Conservation (phyloP, 345 rosid species). For the Corymbia maculata region DNA sequence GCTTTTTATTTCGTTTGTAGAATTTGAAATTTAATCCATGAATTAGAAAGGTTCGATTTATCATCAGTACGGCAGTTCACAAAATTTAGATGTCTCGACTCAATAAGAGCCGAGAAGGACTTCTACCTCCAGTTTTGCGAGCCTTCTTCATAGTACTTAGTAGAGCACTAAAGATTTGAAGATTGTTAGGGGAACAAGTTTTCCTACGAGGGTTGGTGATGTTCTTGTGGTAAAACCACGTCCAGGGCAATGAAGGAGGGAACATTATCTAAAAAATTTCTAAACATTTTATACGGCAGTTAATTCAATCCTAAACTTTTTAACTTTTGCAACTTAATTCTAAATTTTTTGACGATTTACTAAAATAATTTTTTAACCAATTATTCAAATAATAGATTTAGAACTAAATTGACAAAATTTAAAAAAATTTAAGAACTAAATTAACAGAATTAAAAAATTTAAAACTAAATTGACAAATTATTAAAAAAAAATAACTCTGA, state of each 20-base stretch:
- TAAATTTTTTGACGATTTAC: accelerated
- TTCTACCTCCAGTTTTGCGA: not conserved
- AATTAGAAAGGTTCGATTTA: not conserved
- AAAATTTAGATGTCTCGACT: accelerated
- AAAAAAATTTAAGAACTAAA: accelerated
- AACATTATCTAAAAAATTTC: no score
- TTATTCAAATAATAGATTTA: not conserved
- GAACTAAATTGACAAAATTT: not conserved
- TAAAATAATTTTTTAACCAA: accelerated
- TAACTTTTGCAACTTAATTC: accelerated
- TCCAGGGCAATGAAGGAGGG: accelerated
- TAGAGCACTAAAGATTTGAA: not conserved
- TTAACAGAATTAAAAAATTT: not conserved
- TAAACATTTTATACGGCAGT: accelerated
- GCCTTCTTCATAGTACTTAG: not conserved
- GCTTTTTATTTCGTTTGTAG: not conserved
- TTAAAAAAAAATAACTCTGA: no score
- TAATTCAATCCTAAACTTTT: not conserved
- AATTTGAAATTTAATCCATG: not conserved
- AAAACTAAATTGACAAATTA: not conserved
- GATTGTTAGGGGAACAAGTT: no score
- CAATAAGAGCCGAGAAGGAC: not conserved
- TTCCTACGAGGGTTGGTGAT: accelerated
- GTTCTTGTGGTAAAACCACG: not conserved
- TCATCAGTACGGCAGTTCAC: accelerated